phyloP scores from a whole-genome alignment of 345 rosid species.

The Gossypium ekmanianum region DNA sequence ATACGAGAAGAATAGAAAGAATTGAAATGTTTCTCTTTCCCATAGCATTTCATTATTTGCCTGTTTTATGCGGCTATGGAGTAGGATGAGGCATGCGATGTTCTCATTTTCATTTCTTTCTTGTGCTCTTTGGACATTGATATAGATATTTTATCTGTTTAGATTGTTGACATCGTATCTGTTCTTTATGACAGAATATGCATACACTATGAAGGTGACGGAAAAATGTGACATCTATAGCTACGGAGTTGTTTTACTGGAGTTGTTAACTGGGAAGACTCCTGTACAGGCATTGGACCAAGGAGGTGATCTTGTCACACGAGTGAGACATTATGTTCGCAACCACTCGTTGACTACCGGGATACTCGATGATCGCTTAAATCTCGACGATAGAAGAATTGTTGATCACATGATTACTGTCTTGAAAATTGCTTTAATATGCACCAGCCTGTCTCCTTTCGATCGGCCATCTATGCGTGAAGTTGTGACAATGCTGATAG shows the following conservation, averaged over 20 bases:
- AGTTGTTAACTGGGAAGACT: conserved; percentile 73
- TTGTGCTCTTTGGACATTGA: not conserved
- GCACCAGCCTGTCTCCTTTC: conserved; percentile 62
- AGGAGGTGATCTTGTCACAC: conserved; percentile 88
- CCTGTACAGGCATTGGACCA: conserved; percentile 85
- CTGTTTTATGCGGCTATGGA: not conserved
- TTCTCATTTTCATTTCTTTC: not conserved
- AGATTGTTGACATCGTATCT: not conserved
- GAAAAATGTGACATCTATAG: conserved; percentile 97
- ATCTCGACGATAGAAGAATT: conserved; percentile 46
- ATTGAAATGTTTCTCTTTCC: not conserved
- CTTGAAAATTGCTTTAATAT: conserved; percentile 68
- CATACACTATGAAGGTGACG: conserved; percentile 92
- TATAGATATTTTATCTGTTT: not conserved
- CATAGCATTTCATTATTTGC: not conserved
- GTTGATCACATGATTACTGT: conserved; percentile 72
- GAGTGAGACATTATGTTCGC: conserved; percentile 59
- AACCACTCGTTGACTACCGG: conserved; percentile 46
- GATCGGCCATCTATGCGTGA: conserved; percentile 92
- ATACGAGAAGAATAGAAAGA: not conserved
- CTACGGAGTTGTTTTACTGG: conserved; percentile 82
- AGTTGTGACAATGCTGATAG: conserved; percentile 73
- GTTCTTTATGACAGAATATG: conserved; percentile 58
- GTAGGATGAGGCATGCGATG: not conserved
- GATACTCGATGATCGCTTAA: conserved; percentile 59